These are phyloP conservation scores for Prunus mume DNA, from an alignment of 306 rosid genomes.

Conservation along the genomic window DNA sequence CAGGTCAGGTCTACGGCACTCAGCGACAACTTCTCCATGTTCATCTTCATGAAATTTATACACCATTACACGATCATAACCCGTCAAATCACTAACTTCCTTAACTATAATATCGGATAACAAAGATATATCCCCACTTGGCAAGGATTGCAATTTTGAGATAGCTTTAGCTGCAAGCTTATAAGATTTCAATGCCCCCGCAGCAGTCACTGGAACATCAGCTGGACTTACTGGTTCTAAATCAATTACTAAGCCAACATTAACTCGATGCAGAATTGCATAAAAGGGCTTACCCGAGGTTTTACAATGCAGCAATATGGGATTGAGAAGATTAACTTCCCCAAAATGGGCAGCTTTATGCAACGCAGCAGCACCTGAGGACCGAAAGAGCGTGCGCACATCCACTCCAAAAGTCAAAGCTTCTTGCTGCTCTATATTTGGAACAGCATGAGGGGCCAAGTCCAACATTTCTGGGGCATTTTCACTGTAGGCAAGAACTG, in stretches of 20 bases:
- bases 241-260: slow-evolving; percentile 40
- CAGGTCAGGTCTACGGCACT: slow-evolving; percentile 34
- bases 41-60: slow-evolving; percentile 47
- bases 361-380: slow-evolving; percentile 40
- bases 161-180: slow-evolving; percentile 52
- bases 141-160: slow-evolving; percentile 43
- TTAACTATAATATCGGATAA: slow-evolving; percentile 38
- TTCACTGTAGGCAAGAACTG: slow-evolving; percentile 40
- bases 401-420: slow-evolving; percentile 41
- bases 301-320: slow-evolving; percentile 38
- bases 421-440: slow-evolving; percentile 40
- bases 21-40: slow-evolving; percentile 49
- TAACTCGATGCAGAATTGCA: slow-evolving; percentile 43
- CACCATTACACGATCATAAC: slow-evolving; percentile 47
- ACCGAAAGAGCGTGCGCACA: slow-evolving; percentile 36
- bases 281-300: slow-evolving; percentile 48
- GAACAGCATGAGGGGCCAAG: slow-evolving; percentile 46
- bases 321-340: slow-evolving; percentile 43
- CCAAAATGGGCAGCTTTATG: slow-evolving; percentile 37
- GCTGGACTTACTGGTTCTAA: slow-evolving; percentile 43
- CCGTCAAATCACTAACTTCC: slow-evolving; percentile 44
- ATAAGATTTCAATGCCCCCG: slow-evolving; percentile 49
- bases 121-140: slow-evolving; percentile 35
- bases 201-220: slow-evolving; percentile 44
- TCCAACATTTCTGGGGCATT: slow-evolving; percentile 51